phyloP scores from a whole-genome alignment of 345 rosid genomes.

The Mercurialis annua region DNA sequence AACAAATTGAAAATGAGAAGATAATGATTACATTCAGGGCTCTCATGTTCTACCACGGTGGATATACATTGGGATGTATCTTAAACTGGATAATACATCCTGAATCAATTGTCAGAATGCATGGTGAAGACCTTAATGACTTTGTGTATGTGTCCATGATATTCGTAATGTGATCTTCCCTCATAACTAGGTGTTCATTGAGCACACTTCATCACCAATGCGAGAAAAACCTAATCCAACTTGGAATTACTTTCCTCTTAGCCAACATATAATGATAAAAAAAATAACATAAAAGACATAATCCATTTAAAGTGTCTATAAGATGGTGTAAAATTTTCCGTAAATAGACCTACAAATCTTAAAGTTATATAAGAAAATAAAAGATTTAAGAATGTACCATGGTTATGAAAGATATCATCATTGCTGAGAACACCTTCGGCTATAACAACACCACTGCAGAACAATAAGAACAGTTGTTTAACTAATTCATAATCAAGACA shows the following conservation, averaged over 20 bases:
- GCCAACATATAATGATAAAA: not conserved
- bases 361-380: too few relatives aligned
- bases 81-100: not conserved
- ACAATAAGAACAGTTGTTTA: conserved; percentile 9
- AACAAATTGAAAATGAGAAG: not conserved
- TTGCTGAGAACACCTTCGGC: conserved; percentile 79
- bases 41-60: not conserved
- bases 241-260: not conserved
- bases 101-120: not conserved
- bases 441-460: conserved; percentile 91
- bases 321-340: not conserved
- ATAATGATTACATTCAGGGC: not conserved
- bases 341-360: not conserved
- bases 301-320: not conserved
- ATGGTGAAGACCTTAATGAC: not conserved
- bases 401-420: conserved; percentile 38
- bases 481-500: conserved; percentile 3
- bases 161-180: not conserved
- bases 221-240: not conserved
- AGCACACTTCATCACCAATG: not conserved
- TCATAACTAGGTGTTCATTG: not conserved
- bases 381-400: conserved; percentile 18
- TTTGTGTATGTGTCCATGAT: not conserved
- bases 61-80: not conserved
- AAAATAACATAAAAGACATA: not conserved